These are phyloP conservation scores for Eutrema japonicum DNA, from an alignment of 345 rosid genomes.

Conservation along the genomic window DNA sequence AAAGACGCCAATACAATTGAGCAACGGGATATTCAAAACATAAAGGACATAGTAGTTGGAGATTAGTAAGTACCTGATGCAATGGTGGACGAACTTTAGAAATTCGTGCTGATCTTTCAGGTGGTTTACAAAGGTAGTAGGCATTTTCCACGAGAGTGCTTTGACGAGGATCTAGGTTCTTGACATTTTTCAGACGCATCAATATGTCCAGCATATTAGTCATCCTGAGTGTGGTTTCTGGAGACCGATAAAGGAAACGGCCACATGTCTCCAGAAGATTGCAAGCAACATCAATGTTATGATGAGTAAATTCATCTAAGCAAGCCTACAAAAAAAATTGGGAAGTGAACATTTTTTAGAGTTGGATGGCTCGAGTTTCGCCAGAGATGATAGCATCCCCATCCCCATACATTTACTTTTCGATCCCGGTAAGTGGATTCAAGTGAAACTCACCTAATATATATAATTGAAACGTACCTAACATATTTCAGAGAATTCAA, in stretches of 20 bases:
- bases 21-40: background rate
- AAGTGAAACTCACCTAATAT: conserved; percentile 12
- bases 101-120: conserved; percentile 94
- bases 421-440: conserved; percentile 11
- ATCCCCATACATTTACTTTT: conserved; percentile 22
- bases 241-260: conserved; percentile 94
- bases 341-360: conserved; percentile 31
- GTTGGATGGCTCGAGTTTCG: conserved; percentile 11
- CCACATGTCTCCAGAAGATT: conserved; percentile 99
- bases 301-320: conserved; percentile 98
- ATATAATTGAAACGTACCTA: conserved; percentile 5
- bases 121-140: conserved; percentile 97
- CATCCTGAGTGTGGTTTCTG: conserved; percentile 93
- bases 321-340: conserved; percentile 64
- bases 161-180: conserved; percentile 97
- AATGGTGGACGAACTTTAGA: conserved; percentile 92
- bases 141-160: conserved; percentile 99
- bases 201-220: conserved; percentile 97
- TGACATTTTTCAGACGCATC: conserved; percentile 99
- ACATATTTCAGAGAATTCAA: conserved; percentile 24
- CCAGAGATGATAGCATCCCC: conserved; percentile 1
- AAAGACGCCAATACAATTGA: conserved; percentile 15
- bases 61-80: conserved; percentile 65
- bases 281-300: conserved; percentile 98
- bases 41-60: background rate